Evolutionary conservation across 2,329 filamentous ascomycete species (phyloP).

Genomic region (Lasiodiplodia theobromae): DNA sequence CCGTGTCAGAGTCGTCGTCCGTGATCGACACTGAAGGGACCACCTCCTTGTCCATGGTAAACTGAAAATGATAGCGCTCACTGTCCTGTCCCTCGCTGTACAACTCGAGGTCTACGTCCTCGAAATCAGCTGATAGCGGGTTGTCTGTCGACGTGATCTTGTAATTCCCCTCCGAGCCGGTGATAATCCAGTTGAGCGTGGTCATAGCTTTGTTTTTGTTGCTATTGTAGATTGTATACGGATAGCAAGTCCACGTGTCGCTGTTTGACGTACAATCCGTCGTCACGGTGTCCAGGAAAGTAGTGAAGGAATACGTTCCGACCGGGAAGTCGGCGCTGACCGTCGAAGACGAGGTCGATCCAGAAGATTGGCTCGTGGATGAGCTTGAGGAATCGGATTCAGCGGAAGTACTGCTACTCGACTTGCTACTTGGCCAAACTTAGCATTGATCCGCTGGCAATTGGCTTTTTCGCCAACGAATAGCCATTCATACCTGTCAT

Average conservation of each 20-base stretch:
- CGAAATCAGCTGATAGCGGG: conserved; percentile 64
- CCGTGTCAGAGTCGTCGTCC: conserved; percentile 54
- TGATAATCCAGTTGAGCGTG: conserved; percentile 69
- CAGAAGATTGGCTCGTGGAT: background rate
- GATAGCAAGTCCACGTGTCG: conserved; percentile 68
- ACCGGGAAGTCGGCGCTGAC: conserved; percentile 60
- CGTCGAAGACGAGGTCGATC: conserved; percentile 29
- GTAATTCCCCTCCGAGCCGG: conserved; percentile 50
- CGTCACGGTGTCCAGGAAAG: conserved; percentile 61
- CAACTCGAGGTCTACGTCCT: conserved; percentile 58
- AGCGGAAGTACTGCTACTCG: conserved; percentile 14
- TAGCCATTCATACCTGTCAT: conserved; percentile 27
- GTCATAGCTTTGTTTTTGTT: conserved; percentile 52
- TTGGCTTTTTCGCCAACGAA: background rate
- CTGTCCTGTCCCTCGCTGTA: conserved; percentile 55
- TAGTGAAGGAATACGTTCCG: conserved; percentile 68
- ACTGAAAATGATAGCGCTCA: conserved; percentile 67
- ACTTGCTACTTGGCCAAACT: conserved; percentile 1
- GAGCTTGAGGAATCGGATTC: background rate
- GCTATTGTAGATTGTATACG: conserved; percentile 59
- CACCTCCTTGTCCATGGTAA: conserved; percentile 61
- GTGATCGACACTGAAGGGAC: conserved; percentile 56
- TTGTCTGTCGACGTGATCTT: conserved; percentile 64
- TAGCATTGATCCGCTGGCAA: background rate
- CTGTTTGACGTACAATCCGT: conserved; percentile 66